Evolutionary conservation across 2,329 filamentous ascomycete genomes (phyloP).

Genomic region (Cercospora sp.): DNA sequence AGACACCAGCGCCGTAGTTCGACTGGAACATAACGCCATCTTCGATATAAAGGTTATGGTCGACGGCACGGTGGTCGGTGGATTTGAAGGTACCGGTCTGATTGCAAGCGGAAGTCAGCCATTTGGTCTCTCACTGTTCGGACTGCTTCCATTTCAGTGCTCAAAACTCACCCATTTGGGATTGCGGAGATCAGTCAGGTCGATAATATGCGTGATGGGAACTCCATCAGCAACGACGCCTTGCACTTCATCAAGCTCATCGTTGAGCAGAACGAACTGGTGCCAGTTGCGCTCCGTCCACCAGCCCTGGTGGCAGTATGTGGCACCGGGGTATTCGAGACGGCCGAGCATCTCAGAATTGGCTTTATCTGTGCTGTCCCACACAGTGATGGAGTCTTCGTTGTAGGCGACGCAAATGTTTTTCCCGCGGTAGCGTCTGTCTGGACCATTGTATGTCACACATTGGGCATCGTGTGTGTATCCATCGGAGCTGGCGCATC

Average conservation of each 20-base stretch:
- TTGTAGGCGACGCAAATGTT: constrained; percentile 57
- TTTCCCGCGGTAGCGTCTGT: constrained; percentile 45
- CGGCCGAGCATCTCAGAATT: constrained; percentile 50
- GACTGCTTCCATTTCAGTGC: too few species aligned
- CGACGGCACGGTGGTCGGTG: constrained; percentile 38
- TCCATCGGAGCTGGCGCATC: constrained; percentile 53
- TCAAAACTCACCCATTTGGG: constrained; percentile 15
- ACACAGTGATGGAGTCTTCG: constrained; percentile 48
- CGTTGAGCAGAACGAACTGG: constrained; percentile 53
- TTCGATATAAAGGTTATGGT: constrained; percentile 47
- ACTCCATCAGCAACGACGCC: constrained; percentile 46
- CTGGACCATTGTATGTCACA: constrained; percentile 52
- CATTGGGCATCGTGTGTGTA: constrained; percentile 61
- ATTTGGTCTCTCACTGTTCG: too few species aligned
- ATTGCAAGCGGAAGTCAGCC: constrained; percentile 35
- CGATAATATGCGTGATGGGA: constrained; percentile 55
- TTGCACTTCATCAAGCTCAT: constrained; percentile 54
- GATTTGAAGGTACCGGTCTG: constrained; percentile 43
- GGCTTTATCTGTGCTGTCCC: constrained; percentile 50
- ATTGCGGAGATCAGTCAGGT: constrained; percentile 43
- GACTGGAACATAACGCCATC: constrained; percentile 40
- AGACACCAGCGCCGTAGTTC: constrained; percentile 41
- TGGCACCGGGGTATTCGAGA: constrained; percentile 58
- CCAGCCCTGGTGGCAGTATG: constrained; percentile 61
- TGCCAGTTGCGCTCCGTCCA: constrained; percentile 44